Base-by-base conservation (phyloP, 805 yeast genomes). In the Kodamaea neixiangensis region DNA sequence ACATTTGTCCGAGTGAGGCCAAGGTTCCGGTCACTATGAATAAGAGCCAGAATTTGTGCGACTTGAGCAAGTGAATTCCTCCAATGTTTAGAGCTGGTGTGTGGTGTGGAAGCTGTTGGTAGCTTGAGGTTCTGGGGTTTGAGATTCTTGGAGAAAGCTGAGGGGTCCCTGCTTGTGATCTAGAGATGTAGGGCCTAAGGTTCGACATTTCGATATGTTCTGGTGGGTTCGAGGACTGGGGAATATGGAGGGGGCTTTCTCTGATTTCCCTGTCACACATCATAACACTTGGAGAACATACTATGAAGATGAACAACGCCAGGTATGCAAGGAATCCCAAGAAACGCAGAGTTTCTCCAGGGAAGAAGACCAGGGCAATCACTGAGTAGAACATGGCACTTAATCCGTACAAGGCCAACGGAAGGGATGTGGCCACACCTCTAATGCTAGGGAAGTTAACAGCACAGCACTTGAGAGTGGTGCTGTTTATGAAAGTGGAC, bases 401-500 rank as follows among this genome's bases (percentile, higher is more conserved):
- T 13, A 86, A 74, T 0, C 96, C 96, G 64, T 84, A 86, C 42
- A 86, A 78, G 1, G 92, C 84, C 64, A 87, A 75, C 2, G 93
- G 91, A 41, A 87, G 72, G 0, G 90, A 81, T 0, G 94, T 85
- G 3, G 94, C 92, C 7, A 86, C 73, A 2, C 94, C 96, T 49
- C 89, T 67, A 35, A 78, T 71, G 40, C 78, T 73, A 0, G 96
- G 93, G 60, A 83, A 86, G 43, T 78, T 75, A 38, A 86, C 71
- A 19, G 91, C 89, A 51, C 90, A 84, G 61, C 91, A 86, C 61
- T 87, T 87, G 60, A 87, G 78, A 52, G 85, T 75, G 7, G 87
- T 82, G 14, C 83, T 75, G 61, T 81, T 82, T 37, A 87, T 77
- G 51, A 80, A 79, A 0, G 92, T 85, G 31, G 88, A 81, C 0